Evolutionary conservation across 306 rosid species (phyloP).

Genomic region (Acacia confusa): DNA sequence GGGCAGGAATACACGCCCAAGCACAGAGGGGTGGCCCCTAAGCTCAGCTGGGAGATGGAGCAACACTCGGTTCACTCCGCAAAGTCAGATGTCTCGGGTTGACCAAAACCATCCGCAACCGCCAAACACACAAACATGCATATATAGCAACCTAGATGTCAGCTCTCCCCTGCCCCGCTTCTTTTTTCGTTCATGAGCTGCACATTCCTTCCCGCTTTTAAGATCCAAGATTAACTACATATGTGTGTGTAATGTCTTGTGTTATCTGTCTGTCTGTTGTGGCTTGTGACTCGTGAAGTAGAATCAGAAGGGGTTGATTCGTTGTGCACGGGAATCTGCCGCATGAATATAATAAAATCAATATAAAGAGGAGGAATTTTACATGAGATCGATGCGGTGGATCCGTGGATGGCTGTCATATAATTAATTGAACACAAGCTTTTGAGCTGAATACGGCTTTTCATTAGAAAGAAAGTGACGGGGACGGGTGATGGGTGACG

Average conservation of each 20-base stretch:
- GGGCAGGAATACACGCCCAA: constrained; percentile 62
- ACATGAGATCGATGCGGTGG: constrained; percentile 9
- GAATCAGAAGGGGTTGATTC: too few species aligned
- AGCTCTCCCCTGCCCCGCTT: too few species aligned
- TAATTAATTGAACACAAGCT: neutral
- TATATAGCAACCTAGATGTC: too few species aligned
- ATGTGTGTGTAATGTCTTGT: too few species aligned
- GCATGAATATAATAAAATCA: too few species aligned
- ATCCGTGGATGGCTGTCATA: too few species aligned
- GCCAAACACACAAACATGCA: constrained; percentile 37
- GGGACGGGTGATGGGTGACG: constrained; percentile 26
- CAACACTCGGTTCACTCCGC: constrained; percentile 49
- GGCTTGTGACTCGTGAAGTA: too few species aligned
- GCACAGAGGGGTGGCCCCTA: constrained; percentile 46
- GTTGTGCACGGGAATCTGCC: too few species aligned
- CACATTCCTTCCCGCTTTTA: too few species aligned
- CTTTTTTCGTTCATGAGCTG: too few species aligned
- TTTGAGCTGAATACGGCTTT: constrained; percentile 46
- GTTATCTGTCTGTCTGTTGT: too few species aligned
- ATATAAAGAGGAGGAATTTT: neutral
- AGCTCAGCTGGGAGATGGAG: constrained; percentile 73
- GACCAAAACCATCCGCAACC: constrained; percentile 72
- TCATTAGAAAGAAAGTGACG: constrained; percentile 26
- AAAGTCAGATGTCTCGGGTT: constrained; percentile 55
- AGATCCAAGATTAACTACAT: too few species aligned